Percentiles rank a stretch among this genome's conserved stretches.
Conservation (phyloP, 352 stramenopile genomes). For the Aphanomyces invadans region DNA sequence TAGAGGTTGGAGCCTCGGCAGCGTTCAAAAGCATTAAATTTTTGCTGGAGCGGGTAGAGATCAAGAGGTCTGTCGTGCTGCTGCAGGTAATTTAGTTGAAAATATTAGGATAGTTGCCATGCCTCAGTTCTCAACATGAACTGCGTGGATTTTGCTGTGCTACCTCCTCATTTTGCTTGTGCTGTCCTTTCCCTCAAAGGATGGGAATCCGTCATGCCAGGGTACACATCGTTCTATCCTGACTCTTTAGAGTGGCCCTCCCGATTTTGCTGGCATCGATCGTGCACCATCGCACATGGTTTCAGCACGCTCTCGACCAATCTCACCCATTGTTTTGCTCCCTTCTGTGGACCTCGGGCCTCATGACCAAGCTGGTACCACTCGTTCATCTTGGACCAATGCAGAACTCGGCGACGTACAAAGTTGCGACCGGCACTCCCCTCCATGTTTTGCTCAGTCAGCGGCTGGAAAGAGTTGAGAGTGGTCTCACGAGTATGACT, state of each 20-base stretch:
- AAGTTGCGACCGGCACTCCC: neutral
- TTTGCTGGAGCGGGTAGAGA: neutral
- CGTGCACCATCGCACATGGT: neutral
- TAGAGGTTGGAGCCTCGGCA: neutral
- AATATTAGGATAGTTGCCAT: neutral
- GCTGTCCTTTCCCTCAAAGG: neutral
- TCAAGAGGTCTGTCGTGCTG: neutral
- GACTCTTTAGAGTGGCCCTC: neutral
- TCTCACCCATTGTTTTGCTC: slow-evolving; percentile 3
- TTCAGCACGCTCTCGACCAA: neutral
- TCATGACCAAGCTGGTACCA: neutral
- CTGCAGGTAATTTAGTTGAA: neutral
- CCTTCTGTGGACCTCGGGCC: neutral
- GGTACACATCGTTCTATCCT: neutral
- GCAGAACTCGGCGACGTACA: neutral
- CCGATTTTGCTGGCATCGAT: neutral
- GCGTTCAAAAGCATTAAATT: slow-evolving; percentile 1
- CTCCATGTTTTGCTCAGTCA: neutral
- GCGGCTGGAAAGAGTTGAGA: neutral
- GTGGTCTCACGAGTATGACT: neutral
- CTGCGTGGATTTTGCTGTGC: neutral
- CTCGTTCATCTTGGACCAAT: neutral
- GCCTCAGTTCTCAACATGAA: neutral
- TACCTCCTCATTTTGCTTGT: neutral
- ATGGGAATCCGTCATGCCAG: slow-evolving; percentile 1